Base-by-base conservation (phyloP, 1,284 basidiomycete species). In the Ustilago trichophora region DNA sequence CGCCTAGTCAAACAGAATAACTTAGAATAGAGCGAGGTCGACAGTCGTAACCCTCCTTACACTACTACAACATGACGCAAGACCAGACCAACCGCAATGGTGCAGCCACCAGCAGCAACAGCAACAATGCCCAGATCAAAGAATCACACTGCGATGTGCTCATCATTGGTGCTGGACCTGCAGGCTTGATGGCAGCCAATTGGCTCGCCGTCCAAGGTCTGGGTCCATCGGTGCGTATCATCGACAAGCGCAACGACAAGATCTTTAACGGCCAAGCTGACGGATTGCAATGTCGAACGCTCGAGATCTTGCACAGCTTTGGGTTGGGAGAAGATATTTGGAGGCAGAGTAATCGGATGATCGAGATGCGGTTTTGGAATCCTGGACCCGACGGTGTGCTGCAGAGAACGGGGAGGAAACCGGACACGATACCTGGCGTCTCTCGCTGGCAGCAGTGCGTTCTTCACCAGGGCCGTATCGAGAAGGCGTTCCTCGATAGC, bases 121-220 rank as follows among this genome's bases (percentile, higher is more conserved):
- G n/a, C n/a, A n/a, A n/a, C n/a, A n/a, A n/a, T n/a, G n/a, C n/a
- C n/a, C n/a, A n/a, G n/a, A 47, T 54, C 42, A 62, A 62, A 19
- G 58, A 62, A 15, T 62, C 58, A 22, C 44, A 55, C 58, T 63
- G 59, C 35, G 87, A 88, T 72, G 86, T 88, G 27, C 83, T 88
- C 55, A 80, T 88, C 55, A 69, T 81, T 27, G 78, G 80, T 35
- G 75, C 75, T 19, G 77, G 80, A 29, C 47, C 50, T 16, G 53
- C 55, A 21, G 60, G 60, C 10, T 32, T 57, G 4, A 57, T 64
- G 60, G 49, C 50, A 10, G 60, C 60, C 53, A 64, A 57, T 27
- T 56, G 49, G 53, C 41, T 64, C 9, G 59, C 59, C 6, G 52
- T 55, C 8, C 52, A 55, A 38, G 59, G 59, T 16, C 38, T 62